A percentile compares a stretch with the other conserved stretches of the same genome.
phyloP scores from a whole-genome alignment of 257 asterid species.

The Nicotiana knightiana region DNA sequence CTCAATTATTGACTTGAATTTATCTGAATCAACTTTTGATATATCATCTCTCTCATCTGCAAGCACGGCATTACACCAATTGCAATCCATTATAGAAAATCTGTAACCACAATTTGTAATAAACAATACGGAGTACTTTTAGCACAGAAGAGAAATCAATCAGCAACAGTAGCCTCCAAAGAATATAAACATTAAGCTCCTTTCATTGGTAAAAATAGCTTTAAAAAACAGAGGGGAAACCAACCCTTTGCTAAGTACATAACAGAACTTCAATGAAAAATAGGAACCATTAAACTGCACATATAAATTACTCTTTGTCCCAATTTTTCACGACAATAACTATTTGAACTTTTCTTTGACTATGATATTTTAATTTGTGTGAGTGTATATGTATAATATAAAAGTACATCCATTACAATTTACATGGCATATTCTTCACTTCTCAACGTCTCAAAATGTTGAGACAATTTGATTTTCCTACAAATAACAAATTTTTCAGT shows the following conservation, averaged over 20 bases:
- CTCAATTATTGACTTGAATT: conserved; percentile 55
- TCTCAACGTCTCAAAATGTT: too few species aligned
- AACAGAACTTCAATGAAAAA: not conserved
- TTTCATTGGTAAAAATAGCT: not conserved
- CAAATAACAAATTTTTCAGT: not conserved
- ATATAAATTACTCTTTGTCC: not conserved
- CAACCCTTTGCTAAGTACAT: not conserved
- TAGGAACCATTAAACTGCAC: not conserved
- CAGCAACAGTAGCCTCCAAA: not conserved
- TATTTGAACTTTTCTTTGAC: not conserved
- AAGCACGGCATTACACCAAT: not conserved
- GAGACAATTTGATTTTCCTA: not conserved
- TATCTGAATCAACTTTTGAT: conserved; percentile 49
- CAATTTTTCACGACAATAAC: not conserved
- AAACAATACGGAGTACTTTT: not conserved
- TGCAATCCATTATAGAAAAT: not conserved
- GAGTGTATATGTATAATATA: too few species aligned
- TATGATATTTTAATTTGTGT: not conserved
- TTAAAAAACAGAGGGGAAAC: not conserved
- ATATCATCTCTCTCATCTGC: conserved; percentile 84
- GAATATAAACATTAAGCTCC: not conserved
- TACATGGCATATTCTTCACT: not conserved
- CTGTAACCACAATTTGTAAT: not conserved
- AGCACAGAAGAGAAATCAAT: not conserved
- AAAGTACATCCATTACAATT: not conserved